Evolutionary conservation across 495 filamentous ascomycete genomes (phyloP), one percentile per base, ranked within the genome.

Genomic region (Penicillium samsonianum): DNA sequence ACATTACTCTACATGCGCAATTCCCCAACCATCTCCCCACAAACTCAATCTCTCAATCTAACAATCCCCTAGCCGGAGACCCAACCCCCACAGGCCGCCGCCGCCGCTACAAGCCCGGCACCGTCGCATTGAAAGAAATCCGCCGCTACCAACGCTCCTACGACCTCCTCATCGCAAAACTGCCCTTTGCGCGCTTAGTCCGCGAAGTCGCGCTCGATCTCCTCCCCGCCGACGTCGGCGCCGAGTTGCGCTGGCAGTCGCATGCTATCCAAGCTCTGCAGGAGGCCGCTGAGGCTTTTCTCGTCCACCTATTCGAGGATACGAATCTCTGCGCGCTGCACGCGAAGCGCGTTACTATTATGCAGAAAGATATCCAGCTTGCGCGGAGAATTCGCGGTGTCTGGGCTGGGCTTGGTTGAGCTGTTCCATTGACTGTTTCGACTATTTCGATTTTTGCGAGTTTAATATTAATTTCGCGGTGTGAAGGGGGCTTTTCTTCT

Each of bases 351-450:
- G 92, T 98, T 7, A 98, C 93, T 2, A 96, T 98, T 62, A 96
- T 96, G 92, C 91, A 96, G 68, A 95, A 94, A 72, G 92, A 96
- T 72, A 92, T 96, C 43, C 92, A 96, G 69, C 79, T 96, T 47
- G 92, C 92, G 35, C 80, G 92, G 61, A 78, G 92, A 64, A 95
- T 96, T 78, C 81, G 92, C 26, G 85, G 85, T 1, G 82, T 78
- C 25, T 88, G 85, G 85, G 84, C 80, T 25, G 85, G 85, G 4
- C 62, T 86, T 44, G 85, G 85, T 14, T 85, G 67, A 71, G 49
- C 30, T 54, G 33, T 45, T n/a, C 48, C 14, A 48, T 60, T 55
- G 35, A 17, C 35, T 38, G 16, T 31, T 46, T 23, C 55, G 44
- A 26, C 48, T 50, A 53, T 22, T 50, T 3, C 22, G 20, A 35